These are phyloP conservation scores for Aureobasidium leucospermi DNA, from an alignment of 2,329 filamentous ascomycete genomes.

Conservation along the genomic window DNA sequence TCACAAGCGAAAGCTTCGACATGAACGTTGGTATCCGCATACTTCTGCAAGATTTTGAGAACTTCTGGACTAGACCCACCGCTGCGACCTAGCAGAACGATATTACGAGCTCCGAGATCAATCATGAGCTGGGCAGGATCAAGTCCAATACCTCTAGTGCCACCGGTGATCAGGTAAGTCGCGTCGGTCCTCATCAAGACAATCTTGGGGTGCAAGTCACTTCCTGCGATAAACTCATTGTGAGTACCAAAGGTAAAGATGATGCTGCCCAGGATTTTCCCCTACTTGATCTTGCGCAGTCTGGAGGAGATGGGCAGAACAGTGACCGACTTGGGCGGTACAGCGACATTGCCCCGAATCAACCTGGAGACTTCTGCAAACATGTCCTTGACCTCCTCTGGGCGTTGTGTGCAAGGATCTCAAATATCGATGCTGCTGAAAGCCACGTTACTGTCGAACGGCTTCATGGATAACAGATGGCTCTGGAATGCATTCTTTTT, in stretches of 20 bases:
- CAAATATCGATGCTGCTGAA: conserved; percentile 15
- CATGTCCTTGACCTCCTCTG: conserved; percentile 16
- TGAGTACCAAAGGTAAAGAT: not conserved
- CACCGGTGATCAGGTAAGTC: not conserved
- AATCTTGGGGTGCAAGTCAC: not conserved
- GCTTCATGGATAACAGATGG: conserved; percentile 16
- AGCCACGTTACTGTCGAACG: conserved; percentile 14
- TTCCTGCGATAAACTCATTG: not conserved
- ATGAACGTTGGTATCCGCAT: not conserved
- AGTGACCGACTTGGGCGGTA: conserved; percentile 7
- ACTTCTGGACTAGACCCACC: not conserved
- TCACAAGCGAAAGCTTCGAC: not conserved
- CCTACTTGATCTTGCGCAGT: not conserved
- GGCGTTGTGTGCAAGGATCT: conserved; percentile 9
- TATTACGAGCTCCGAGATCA: not conserved
- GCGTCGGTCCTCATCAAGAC: not conserved
- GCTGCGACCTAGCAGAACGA: not conserved
- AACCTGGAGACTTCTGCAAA: conserved; percentile 15
- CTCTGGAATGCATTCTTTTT: conserved; percentile 19
- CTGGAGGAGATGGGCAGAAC: conserved; percentile 13
- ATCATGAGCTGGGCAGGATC: not conserved
- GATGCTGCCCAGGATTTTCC: not conserved
- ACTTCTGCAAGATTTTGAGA: not conserved
- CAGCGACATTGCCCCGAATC: conserved; percentile 12
- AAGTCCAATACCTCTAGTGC: not conserved